phyloP scores from a whole-genome alignment of 2,329 filamentous ascomycete genomes.

The Escovopsis sp. region DNA sequence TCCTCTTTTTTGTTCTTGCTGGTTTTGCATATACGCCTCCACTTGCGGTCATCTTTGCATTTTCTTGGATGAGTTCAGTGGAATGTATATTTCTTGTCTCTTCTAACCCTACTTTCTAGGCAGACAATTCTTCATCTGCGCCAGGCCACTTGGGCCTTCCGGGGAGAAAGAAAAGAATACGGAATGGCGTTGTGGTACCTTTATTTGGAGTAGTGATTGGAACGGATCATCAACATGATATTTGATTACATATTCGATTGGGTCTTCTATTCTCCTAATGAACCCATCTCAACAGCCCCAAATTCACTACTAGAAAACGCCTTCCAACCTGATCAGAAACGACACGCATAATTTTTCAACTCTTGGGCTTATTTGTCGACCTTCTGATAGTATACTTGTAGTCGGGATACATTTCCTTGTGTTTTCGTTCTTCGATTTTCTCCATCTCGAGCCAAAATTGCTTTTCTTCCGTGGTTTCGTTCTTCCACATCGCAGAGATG shows the following conservation, averaged over 20 bases:
- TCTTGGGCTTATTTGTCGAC: slow-evolving; percentile 1
- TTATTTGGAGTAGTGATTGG: slow-evolving; percentile 56
- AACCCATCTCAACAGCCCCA: no score
- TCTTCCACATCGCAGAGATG: slow-evolving; percentile 15
- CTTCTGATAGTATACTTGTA: slow-evolving; percentile 14
- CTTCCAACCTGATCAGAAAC: no score
- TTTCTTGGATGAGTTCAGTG: no score
- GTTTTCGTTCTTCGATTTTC: slow-evolving; percentile 13
- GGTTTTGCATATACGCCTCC: no score
- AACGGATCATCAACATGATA: slow-evolving; percentile 14
- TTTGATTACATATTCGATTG: background rate
- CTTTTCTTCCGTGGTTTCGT: slow-evolving; percentile 11
- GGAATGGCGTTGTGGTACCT: slow-evolving; percentile 77
- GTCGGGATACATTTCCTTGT: slow-evolving; percentile 14
- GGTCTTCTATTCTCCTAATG: no score
- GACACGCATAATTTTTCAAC: no score
- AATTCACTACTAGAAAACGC: no score
- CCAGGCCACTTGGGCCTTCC: slow-evolving; percentile 65
- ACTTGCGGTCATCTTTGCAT: no score
- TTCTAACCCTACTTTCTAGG: slow-evolving; percentile 19
- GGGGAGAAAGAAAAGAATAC: slow-evolving; percentile 74
- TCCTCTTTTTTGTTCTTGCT: no score
- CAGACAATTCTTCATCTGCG: slow-evolving; percentile 48
- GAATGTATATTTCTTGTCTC: no score
- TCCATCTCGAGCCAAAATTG: slow-evolving; percentile 11